A percentile compares a stretch with the other conserved stretches of the same genome.
Evolutionary conservation across 352 stramenopile species (phyloP).

Genomic region (Pythium rhizo-oryzae): DNA sequence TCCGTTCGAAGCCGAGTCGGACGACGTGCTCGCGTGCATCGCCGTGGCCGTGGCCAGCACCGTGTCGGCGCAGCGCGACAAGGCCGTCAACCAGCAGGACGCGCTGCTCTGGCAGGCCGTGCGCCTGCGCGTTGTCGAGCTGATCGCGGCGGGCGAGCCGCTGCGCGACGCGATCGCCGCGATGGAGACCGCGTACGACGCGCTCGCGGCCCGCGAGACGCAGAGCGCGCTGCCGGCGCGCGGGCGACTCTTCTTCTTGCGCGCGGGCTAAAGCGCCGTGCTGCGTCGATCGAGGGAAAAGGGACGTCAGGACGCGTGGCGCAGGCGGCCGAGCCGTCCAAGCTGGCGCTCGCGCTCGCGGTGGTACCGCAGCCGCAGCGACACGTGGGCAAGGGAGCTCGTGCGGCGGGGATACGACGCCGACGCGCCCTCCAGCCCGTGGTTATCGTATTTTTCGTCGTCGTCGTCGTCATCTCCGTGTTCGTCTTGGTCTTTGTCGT

Average conservation of each 20-base stretch:
- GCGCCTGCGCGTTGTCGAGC: slow-evolving; percentile 25
- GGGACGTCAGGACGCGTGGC: not conserved
- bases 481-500: not conserved
- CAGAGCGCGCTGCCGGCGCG: slow-evolving; percentile 16
- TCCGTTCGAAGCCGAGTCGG: slow-evolving; percentile 20
- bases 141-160: slow-evolving; percentile 1
- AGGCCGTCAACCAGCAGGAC: not conserved
- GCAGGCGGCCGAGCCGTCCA: slow-evolving; percentile 12
- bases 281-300: not conserved
- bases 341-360: slow-evolving; percentile 16
- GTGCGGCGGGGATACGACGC: not conserved
- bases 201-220: slow-evolving; percentile 10
- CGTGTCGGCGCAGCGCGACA: not conserved
- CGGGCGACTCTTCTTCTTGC: slow-evolving; percentile 14
- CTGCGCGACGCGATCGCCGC: slow-evolving; percentile 15
- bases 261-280: not conserved
- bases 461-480: no score
- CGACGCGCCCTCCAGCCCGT: no score
- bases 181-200: slow-evolving; percentile 14
- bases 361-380: slow-evolving; percentile 21
- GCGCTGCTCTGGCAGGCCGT: slow-evolving; percentile 27
- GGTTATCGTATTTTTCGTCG: no score
- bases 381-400: slow-evolving; percentile 1
- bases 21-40: slow-evolving; percentile 7
- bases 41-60: slow-evolving; percentile 4